These are phyloP conservation scores for Bothriochloa decipiens DNA, from an alignment of 176 grass and related monocot species.

Conservation along the genomic window DNA sequence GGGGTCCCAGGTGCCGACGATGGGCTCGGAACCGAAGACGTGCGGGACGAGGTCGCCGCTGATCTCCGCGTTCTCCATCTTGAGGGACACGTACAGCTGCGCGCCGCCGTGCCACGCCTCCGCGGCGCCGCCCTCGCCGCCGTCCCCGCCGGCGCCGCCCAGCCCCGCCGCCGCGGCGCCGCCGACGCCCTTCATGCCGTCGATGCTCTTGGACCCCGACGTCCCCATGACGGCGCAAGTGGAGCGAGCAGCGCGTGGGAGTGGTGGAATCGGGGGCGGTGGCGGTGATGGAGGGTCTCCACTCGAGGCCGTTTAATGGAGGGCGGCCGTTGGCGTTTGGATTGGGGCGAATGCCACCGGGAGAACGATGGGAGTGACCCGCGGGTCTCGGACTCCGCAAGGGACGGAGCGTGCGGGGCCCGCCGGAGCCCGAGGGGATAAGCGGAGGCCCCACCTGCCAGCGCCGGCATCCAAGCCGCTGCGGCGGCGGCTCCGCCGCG, in stretches of 20 bases:
- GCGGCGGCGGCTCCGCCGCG: constrained; percentile 36
- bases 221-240: constrained; percentile 43
- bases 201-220: constrained; percentile 56
- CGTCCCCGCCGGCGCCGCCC: constrained; percentile 26
- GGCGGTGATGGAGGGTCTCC: not conserved
- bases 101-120: constrained; percentile 81
- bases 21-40: constrained; percentile 92
- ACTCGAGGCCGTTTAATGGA: constrained; percentile 10
- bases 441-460: not conserved
- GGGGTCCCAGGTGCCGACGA: constrained; percentile 91
- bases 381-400: constrained; percentile 20
- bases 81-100: constrained; percentile 95
- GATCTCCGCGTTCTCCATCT: constrained; percentile 93
- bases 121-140: constrained; percentile 26
- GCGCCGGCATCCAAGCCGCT: not conserved
- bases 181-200: constrained; percentile 22
- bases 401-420: constrained; percentile 25
- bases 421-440: constrained; percentile 15
- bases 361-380: constrained; percentile 51
- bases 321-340: constrained; percentile 29
- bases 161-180: constrained; percentile 11
- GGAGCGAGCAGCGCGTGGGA: not conserved
- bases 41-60: constrained; percentile 85
- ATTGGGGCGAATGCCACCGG: constrained; percentile 11
- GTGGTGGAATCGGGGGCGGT: not conserved